Evolutionary conservation across 106 monocot genomes (phyloP).

Genomic region (Alisma plantagoaquatica): DNA sequence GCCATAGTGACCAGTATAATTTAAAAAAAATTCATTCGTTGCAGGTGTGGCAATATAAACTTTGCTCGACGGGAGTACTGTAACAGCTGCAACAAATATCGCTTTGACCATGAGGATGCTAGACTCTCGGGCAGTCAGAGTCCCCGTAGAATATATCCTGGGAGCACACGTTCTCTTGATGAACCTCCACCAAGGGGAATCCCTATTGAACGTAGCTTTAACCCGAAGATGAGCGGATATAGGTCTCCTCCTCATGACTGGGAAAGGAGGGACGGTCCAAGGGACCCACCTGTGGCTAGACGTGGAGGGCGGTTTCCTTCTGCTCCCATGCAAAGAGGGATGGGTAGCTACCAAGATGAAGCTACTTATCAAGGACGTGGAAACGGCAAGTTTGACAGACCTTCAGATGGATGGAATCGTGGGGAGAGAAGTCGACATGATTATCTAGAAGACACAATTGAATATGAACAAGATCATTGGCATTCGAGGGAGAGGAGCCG

Average conservation of each 20-base stretch:
- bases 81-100: constrained; percentile 57
- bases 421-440: constrained; percentile 14
- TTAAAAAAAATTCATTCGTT: background rate
- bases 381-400: constrained; percentile 26
- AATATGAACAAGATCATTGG: constrained; percentile 26
- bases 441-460: constrained; percentile 18
- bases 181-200: constrained; percentile 20
- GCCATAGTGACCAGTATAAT: too few relatives aligned
- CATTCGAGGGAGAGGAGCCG: constrained; percentile 42
- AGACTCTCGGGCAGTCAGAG: constrained; percentile 13
- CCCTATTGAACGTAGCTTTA: constrained; percentile 14
- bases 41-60: constrained; percentile 87
- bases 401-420: constrained; percentile 11
- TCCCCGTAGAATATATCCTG: constrained; percentile 24
- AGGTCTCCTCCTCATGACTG: constrained; percentile 45
- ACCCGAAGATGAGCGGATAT: constrained; percentile 30
- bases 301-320: constrained; percentile 22
- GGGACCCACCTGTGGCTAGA: constrained; percentile 19
- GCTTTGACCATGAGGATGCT: constrained; percentile 22
- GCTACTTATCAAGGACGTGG: constrained; percentile 20
- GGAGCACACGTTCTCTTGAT: constrained; percentile 3
- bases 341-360: constrained; percentile 17
- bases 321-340: constrained; percentile 16
- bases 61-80: constrained; percentile 74
- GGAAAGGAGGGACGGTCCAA: constrained; percentile 20